phyloP scores from a whole-genome alignment of 352 stramenopile genomes.

The Pythium biforme region DNA sequence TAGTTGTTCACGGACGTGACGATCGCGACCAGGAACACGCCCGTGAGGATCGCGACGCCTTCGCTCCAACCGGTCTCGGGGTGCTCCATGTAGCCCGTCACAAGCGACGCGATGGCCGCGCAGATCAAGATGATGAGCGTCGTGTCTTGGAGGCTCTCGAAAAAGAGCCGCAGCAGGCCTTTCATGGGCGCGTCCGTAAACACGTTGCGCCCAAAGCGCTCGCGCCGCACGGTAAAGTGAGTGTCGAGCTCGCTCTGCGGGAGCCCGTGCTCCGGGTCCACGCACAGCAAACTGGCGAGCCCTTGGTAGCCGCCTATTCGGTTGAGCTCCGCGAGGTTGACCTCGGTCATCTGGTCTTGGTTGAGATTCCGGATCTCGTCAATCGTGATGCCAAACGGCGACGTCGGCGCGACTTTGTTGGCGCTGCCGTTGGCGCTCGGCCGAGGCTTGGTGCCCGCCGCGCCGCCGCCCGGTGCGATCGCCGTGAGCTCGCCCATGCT shows the following conservation, averaged over 20 bases:
- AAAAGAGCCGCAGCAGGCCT: slow-evolving; percentile 72
- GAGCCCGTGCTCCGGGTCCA: slow-evolving; percentile 66
- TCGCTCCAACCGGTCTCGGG: slow-evolving; percentile 92
- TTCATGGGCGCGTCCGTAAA: slow-evolving; percentile 84
- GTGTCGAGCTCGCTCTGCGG: slow-evolving; percentile 58
- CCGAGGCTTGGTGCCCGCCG: slow-evolving; percentile 28
- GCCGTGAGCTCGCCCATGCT: slow-evolving; percentile 50
- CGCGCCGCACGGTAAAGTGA: slow-evolving; percentile 47
- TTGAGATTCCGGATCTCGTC: slow-evolving; percentile 71
- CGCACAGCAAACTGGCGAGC: slow-evolving; percentile 63
- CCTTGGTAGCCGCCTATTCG: slow-evolving; percentile 55
- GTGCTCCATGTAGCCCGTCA: slow-evolving; percentile 78
- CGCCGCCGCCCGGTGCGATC: slow-evolving; percentile 32
- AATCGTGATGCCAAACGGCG: slow-evolving; percentile 67
- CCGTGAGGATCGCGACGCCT: slow-evolving; percentile 92
- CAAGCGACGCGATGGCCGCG: slow-evolving; percentile 81
- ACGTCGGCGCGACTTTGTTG: slow-evolving; percentile 71
- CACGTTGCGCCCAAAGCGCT: slow-evolving; percentile 59
- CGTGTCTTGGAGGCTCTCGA: slow-evolving; percentile 88
- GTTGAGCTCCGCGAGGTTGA: slow-evolving; percentile 57
- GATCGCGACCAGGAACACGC: slow-evolving; percentile 92
- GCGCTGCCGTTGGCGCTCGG: slow-evolving; percentile 26
- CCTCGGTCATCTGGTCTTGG: slow-evolving; percentile 80
- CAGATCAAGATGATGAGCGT: slow-evolving; percentile 90
- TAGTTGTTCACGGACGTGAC: slow-evolving; percentile 97